phyloP scores from a whole-genome alignment of 306 rosid species.

The Sophora flavescens region DNA sequence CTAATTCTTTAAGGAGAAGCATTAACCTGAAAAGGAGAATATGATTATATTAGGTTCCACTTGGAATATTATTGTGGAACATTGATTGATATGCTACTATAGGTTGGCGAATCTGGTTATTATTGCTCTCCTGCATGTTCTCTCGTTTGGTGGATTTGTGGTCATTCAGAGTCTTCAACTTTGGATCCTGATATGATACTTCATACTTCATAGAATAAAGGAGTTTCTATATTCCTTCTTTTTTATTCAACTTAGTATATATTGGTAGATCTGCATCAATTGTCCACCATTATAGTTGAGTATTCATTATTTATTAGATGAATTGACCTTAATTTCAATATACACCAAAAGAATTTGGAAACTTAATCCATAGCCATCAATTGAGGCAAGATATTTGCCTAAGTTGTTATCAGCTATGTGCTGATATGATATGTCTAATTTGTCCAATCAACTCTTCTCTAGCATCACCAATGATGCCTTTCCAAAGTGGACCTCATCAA shows the following conservation, averaged over 20 bases:
- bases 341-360: constrained; percentile 24
- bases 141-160: constrained; percentile 46
- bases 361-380: constrained; percentile 32
- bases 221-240: constrained; percentile 22
- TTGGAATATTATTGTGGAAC: constrained; percentile 39
- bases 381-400: constrained; percentile 28
- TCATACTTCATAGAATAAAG: constrained; percentile 37
- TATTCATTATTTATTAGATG: background rate
- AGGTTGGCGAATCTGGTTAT: constrained; percentile 23
- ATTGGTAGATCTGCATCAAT: constrained; percentile 31
- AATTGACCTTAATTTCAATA: constrained; percentile 36
- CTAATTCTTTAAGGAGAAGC: constrained; percentile 22
- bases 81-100: constrained; percentile 44
- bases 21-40: constrained; percentile 37
- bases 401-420: constrained; percentile 9
- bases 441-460: constrained; percentile 6
- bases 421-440: constrained; percentile 22
- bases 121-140: constrained; percentile 36
- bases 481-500: constrained; percentile 40
- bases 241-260: background rate
- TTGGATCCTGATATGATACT: constrained; percentile 40
- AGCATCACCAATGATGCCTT: constrained; percentile 10
- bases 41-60: constrained; percentile 38
- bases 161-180: constrained; percentile 48
- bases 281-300: constrained; percentile 25